A percentile compares a stretch with the other conserved stretches of the same genome.
phyloP scores from a whole-genome alignment of 805 yeast species.

The Groenewaldozyma salmanticensis region DNA sequence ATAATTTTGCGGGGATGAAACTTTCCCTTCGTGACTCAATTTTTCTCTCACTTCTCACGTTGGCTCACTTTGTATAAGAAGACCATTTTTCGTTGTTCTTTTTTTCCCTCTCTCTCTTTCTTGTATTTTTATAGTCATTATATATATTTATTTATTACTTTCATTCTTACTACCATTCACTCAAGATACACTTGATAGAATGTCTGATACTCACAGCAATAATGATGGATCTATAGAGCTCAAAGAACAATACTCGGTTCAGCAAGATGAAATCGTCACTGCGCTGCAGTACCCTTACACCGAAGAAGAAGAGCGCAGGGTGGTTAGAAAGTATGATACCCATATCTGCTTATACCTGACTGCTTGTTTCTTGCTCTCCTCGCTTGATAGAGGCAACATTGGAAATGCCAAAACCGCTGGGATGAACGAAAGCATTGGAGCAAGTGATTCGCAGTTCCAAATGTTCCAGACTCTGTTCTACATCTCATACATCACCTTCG shows the following conservation, averaged over 20 bases:
- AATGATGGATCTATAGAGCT: no score
- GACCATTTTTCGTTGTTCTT: no score
- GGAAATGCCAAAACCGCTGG: constrained; percentile 48
- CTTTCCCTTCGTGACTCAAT: no score
- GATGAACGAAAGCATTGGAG: constrained; percentile 33
- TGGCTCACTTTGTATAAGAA: no score
- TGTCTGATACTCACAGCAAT: no score
- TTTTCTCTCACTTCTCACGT: no score
- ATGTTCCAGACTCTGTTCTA: constrained; percentile 38
- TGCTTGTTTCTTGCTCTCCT: constrained; percentile 38
- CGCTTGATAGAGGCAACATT: constrained; percentile 43
- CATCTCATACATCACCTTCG: constrained; percentile 40
- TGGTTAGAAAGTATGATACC: constrained; percentile 33
- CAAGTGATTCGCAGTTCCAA: constrained; percentile 35
- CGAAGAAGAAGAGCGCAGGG: constrained; percentile 15
- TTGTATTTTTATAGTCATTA: no score
- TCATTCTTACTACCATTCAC: no score
- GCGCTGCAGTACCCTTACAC: constrained; percentile 11
- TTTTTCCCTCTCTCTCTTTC: no score
- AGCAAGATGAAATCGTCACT: background rate
- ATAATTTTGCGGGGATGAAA: no score
- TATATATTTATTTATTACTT: no score
- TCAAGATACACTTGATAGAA: no score
- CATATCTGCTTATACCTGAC: constrained; percentile 38
- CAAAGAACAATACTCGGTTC: background rate